Evolutionary conservation across 495 filamentous ascomycete genomes (phyloP).

Genomic region (Podospora fimiseda): DNA sequence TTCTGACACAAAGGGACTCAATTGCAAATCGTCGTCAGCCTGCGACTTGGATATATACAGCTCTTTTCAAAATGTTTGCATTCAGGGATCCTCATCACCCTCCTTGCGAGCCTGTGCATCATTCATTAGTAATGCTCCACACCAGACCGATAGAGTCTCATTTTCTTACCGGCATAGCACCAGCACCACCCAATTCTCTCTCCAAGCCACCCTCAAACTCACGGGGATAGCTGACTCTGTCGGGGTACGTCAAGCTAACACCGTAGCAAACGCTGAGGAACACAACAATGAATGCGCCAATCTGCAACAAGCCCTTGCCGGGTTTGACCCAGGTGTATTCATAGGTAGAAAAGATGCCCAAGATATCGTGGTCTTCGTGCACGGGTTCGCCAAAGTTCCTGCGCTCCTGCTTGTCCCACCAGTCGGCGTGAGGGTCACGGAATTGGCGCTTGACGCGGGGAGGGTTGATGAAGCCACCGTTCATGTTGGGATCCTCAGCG

Average conservation of each 20-base stretch:
- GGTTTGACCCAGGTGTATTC: slow-evolving; percentile 80
- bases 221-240: slow-evolving; percentile 68
- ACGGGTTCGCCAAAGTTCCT: slow-evolving; percentile 92
- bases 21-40: not conserved
- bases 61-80: not conserved
- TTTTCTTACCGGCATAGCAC: slow-evolving; percentile 42
- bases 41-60: slow-evolving; percentile 13
- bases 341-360: slow-evolving; percentile 83
- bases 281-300: slow-evolving; percentile 65
- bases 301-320: slow-evolving; percentile 62
- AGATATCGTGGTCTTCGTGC: slow-evolving; percentile 94
- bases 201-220: slow-evolving; percentile 81
- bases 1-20: slow-evolving; percentile 7
- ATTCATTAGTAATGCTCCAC: too few species aligned
- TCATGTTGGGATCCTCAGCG: slow-evolving; percentile 73
- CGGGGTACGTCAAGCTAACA: slow-evolving; percentile 73
- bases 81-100: slow-evolving; percentile 39
- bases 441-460: slow-evolving; percentile 72
- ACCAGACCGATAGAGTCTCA: too few species aligned
- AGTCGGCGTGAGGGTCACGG: slow-evolving; percentile 88
- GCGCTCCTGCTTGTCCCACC: slow-evolving; percentile 97
- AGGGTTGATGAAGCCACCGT: slow-evolving; percentile 89
- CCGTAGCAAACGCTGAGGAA: slow-evolving; percentile 65
- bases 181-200: slow-evolving; percentile 72
- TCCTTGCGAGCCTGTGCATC: slow-evolving; percentile 39